Evolutionary conservation across 768 basidiomycete genomes (phyloP).

Genomic region (Lactifluus piperatus): DNA sequence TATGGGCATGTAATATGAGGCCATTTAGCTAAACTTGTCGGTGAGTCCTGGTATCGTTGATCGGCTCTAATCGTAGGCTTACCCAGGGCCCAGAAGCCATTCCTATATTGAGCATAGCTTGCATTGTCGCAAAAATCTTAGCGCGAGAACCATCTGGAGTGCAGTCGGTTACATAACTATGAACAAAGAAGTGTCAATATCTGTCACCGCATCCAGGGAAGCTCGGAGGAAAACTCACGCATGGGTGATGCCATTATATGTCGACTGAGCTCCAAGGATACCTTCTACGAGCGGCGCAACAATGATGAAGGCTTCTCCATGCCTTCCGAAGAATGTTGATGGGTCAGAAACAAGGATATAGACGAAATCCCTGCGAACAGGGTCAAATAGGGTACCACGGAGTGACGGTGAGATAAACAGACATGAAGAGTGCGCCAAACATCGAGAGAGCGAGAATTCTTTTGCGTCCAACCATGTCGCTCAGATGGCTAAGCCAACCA

Average conservation of each 20-base stretch:
- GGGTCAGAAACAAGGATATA: constrained; percentile 20
- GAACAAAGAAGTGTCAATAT: neutral
- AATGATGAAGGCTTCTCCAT: constrained; percentile 19
- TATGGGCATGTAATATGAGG: constrained; percentile 6
- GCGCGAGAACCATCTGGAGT: constrained; percentile 20
- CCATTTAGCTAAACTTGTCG: constrained; percentile 15
- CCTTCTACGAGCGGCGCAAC: constrained; percentile 20
- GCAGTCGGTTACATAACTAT: constrained; percentile 20
- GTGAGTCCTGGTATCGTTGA: neutral
- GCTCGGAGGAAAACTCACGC: constrained; percentile 8
- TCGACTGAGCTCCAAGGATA: constrained; percentile 20
- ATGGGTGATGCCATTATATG: constrained; percentile 20
- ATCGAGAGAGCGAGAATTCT: constrained; percentile 17
- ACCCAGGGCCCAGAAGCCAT: constrained; percentile 21
- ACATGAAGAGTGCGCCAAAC: constrained; percentile 22
- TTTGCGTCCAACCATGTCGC: constrained; percentile 19
- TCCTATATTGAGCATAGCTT: constrained; percentile 21
- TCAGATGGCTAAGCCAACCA: constrained; percentile 20
- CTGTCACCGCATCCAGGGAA: neutral
- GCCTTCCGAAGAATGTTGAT: constrained; percentile 10
- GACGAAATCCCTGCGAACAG: constrained; percentile 15
- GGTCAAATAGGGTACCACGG: neutral
- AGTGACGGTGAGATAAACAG: neutral
- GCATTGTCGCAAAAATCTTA: constrained; percentile 20
- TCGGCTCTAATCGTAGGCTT: neutral